Percentiles rank a stretch among this genome's conserved stretches.
phyloP scores from a whole-genome alignment of 352 stramenopile genomes.

The Phytophthora hibernalis region DNA sequence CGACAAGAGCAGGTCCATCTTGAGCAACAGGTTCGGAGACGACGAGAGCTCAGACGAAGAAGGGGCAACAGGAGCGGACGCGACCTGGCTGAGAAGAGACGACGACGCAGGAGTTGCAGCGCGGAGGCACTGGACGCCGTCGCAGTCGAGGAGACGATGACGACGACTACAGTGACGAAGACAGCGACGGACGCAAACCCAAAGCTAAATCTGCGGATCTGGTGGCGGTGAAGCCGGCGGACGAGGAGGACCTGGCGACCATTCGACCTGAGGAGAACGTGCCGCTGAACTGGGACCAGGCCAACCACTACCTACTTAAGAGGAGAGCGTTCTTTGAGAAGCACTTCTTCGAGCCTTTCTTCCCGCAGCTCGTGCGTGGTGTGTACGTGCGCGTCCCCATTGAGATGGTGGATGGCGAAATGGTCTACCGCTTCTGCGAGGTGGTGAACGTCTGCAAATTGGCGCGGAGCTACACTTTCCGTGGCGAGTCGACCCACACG shows the following conservation, averaged over 20 bases:
- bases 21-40: slow-evolving; percentile 76
- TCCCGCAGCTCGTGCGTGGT: slow-evolving; percentile 78
- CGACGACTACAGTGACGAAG: slow-evolving; percentile 55
- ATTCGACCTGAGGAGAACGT: slow-evolving; percentile 70
- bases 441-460: slow-evolving; percentile 73
- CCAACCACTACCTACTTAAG: slow-evolving; percentile 82
- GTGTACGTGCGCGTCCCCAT: slow-evolving; percentile 82
- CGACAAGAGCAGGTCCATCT: slow-evolving; percentile 79
- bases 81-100: slow-evolving; percentile 79
- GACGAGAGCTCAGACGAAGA: slow-evolving; percentile 64
- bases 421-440: slow-evolving; percentile 88
- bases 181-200: slow-evolving; percentile 45
- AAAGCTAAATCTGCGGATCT: slow-evolving; percentile 41
- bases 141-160: slow-evolving; percentile 33
- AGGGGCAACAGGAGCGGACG: slow-evolving; percentile 44
- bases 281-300: slow-evolving; percentile 76
- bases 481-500: slow-evolving; percentile 73
- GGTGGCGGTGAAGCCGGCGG: slow-evolving; percentile 42
- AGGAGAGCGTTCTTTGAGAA: slow-evolving; percentile 85
- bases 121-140: slow-evolving; percentile 42
- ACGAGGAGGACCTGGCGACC: slow-evolving; percentile 56
- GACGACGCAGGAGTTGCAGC: slow-evolving; percentile 78
- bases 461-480: slow-evolving; percentile 70
- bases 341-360: slow-evolving; percentile 88
- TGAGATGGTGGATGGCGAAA: slow-evolving; percentile 72